A percentile compares a stretch with the other conserved stretches of the same genome.
Evolutionary conservation across 1,139 yeast species (phyloP).

Genomic region (Diutina pseudorugosa): DNA sequence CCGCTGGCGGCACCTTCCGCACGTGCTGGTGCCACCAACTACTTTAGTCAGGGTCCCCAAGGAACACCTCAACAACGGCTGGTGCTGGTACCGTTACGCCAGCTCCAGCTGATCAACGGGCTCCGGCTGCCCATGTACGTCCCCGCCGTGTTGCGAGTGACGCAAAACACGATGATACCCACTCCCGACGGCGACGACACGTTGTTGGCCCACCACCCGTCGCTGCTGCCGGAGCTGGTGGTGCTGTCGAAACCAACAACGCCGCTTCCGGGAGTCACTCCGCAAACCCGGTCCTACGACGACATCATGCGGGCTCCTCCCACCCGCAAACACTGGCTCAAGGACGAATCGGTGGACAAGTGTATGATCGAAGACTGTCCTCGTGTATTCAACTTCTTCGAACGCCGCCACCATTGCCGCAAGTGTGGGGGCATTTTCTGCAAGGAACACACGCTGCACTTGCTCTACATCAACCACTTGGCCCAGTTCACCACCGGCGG

Average conservation of each 20-base stretch:
- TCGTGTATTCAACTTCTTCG: conserved; percentile 57
- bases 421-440: conserved; percentile 91
- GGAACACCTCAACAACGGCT: background rate
- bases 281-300: background rate
- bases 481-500: conserved; percentile 73
- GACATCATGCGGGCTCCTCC: conserved; percentile 33
- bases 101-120: conserved; percentile 47
- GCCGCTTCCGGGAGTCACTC: background rate
- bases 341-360: conserved; percentile 48
- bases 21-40: background rate
- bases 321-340: conserved; percentile 65
- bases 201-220: background rate
- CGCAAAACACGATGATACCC: background rate
- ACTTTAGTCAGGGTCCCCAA: background rate
- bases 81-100: conserved; percentile 6
- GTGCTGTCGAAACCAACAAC: background rate
- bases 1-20: background rate
- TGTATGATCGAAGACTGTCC: conserved; percentile 55
- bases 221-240: background rate
- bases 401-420: conserved; percentile 88
- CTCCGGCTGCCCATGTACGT: conserved; percentile 78
- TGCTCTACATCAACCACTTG: conserved; percentile 47
- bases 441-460: conserved; percentile 49
- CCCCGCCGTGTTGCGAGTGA: conserved; percentile 62
- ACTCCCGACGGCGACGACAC: background rate